These are phyloP conservation scores for Mycosphaerella sp. DNA, from an alignment of 2,329 filamentous ascomycete species.

Conservation along the genomic window DNA sequence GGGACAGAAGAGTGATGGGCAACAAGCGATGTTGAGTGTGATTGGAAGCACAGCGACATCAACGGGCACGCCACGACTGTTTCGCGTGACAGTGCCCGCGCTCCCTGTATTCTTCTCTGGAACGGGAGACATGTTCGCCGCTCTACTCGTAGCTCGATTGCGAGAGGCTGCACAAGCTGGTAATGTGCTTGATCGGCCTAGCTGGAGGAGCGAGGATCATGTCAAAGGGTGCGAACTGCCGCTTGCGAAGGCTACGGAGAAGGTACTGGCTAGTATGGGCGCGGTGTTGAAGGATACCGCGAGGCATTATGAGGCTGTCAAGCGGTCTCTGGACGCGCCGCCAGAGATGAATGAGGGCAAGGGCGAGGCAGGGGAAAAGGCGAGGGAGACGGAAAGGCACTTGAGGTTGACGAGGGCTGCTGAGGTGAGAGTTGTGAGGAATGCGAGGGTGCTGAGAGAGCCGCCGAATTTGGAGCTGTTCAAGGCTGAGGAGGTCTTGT, in stretches of 20 bases:
- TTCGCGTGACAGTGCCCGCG: constrained; percentile 77
- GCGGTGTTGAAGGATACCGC: constrained; percentile 65
- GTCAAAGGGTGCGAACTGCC: constrained; percentile 66
- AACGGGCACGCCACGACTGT: constrained; percentile 65
- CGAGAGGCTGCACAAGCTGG: constrained; percentile 65
- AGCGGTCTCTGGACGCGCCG: constrained; percentile 42
- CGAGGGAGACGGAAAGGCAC: constrained; percentile 53
- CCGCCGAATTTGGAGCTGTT: constrained; percentile 61
- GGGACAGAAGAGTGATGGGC: background rate
- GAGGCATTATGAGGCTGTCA: constrained; percentile 58
- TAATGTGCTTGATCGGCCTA: constrained; percentile 48
- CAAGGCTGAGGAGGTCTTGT: constrained; percentile 43
- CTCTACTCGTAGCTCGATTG: constrained; percentile 78
- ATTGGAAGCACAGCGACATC: constrained; percentile 69
- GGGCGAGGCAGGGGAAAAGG: constrained; percentile 38
- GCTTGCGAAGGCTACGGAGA: constrained; percentile 74
- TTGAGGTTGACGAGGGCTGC: constrained; percentile 73
- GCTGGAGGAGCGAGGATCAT: constrained; percentile 72
- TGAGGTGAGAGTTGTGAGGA: constrained; percentile 76
- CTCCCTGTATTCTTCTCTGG: constrained; percentile 94
- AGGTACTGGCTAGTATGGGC: constrained; percentile 90
- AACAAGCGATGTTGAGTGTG: constrained; percentile 42
- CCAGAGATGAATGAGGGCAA: constrained; percentile 39
- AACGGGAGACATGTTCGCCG: constrained; percentile 97
- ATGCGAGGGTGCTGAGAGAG: constrained; percentile 59